Evolutionary conservation across 2,329 filamentous ascomycete species (phyloP).

Genomic region (Thielaviopsis ethacetica): DNA sequence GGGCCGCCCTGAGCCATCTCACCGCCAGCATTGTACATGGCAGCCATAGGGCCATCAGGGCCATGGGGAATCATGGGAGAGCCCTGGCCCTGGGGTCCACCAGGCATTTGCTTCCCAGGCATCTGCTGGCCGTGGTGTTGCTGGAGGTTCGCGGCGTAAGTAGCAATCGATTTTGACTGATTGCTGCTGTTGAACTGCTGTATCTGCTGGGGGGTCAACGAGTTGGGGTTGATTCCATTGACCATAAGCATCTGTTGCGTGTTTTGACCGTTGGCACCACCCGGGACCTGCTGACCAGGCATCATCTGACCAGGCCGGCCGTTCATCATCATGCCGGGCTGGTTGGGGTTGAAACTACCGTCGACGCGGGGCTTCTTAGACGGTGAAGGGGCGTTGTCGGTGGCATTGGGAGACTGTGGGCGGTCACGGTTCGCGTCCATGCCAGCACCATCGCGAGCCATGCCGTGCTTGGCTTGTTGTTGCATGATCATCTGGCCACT

Average conservation of each 20-base stretch:
- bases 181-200: constrained; percentile 42
- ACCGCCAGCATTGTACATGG: constrained; percentile 42
- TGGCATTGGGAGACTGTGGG: constrained; percentile 64
- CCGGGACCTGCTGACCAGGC: constrained; percentile 51
- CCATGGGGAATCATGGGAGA: constrained; percentile 70
- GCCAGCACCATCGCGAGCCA: constrained; percentile 75
- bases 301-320: constrained; percentile 56
- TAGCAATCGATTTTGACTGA: constrained; percentile 72
- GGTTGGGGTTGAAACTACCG: constrained; percentile 55
- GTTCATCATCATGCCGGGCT: constrained; percentile 55
- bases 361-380: constrained; percentile 75
- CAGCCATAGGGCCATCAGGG: constrained; percentile 43
- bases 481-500: constrained; percentile 11
- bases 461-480: constrained; percentile 58
- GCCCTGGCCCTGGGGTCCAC: constrained; percentile 56
- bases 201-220: constrained; percentile 62
- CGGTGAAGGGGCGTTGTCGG: constrained; percentile 80
- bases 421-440: constrained; percentile 74
- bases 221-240: constrained; percentile 60
- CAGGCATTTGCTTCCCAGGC: constrained; percentile 56
- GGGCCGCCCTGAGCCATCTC: constrained; percentile 35
- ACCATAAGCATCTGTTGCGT: constrained; percentile 45
- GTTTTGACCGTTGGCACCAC: constrained; percentile 30
- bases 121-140: constrained; percentile 70
- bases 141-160: constrained; percentile 72